Base-by-base conservation (phyloP, 352 stramenopile species). In the Pythium sukuiense region DNA sequence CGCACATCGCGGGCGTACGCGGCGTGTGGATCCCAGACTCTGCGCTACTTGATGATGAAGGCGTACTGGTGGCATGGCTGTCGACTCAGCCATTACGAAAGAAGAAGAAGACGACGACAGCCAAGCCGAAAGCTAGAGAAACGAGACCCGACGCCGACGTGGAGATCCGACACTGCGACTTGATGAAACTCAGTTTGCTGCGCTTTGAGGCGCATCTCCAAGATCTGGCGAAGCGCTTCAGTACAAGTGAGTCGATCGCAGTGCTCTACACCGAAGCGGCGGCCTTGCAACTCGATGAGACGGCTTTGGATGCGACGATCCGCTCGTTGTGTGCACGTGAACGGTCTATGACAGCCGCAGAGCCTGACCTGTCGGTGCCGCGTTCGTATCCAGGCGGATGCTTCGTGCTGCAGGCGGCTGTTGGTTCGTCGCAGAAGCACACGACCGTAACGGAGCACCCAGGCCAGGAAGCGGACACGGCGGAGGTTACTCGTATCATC, bases 1-100 rank as follows among this genome's bases (percentile, higher is more conserved):
- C 53, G 0, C 75, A 66, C 2, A 24, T 83, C 5, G 63, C 72
- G 6, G 73, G 71, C 3, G 45, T 67, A 0, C 35, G n/a, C 0
- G 61, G 66, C 16, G 73, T 83, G 1, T 12, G 7, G 6, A 65
- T 85, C 30, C 70, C 74, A 0, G 74, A 81, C 32, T 78, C 75
- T 6, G 77, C 67, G 16, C 52, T 85, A n/a, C 75, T 83, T 45
- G 70, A 81, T 24, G 45, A 63, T 8, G 77, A 81, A 63, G 77
- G 75, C n/a, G 63, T 81, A 1, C 63, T 83, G 6, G 72, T 71
- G n/a, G 63, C 61, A 6, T 83, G 77, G 75, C 41, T 80, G 5
- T 73, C 52, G 54, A 37, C 63, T 3, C 57, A 45, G 8, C 33
- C 20, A 45, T 29, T 37, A 7, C 59, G 61, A n/a, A 59, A 52